Evolutionary conservation across 1,284 basidiomycete genomes (phyloP), one percentile per base, ranked within the genome.

Genomic region (Neolentinus lepideus): DNA sequence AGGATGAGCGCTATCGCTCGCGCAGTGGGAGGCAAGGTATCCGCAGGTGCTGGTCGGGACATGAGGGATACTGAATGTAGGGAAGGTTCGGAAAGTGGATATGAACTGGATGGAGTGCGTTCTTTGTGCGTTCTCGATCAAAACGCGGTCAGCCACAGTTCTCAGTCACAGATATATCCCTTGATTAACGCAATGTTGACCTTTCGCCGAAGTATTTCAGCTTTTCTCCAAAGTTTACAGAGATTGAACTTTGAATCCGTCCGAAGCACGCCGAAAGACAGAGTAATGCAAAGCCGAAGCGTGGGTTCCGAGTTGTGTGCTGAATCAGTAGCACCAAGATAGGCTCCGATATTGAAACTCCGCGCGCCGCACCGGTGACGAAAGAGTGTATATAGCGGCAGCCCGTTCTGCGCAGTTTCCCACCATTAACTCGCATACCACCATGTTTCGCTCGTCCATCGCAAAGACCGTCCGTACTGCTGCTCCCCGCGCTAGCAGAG

Each of bases 1-100:
- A 98, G 81, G 31, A 99, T 83, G 33, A 99, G 81, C 0, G 96
- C 93, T 53, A 98, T 94, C 27, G 95, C 82, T 27, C 95, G 83
- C 10, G 94, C 95, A 59, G 95, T 94, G 33, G 92, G 83, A 11
- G 96, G 96, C 60, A 91, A 77, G 22, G 80, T 82, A 57, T 90
- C 87, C 27, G 80, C 76, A n/a, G 70, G 61, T 10, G 61, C 58
- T 47, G 77, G 69, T 61, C 85, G 83, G 38, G 85, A 88, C 84
- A 88, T 87, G 25, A 19, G 45, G 12, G 46, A 47, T 27, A 45
- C 25, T 29, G 54, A 45, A 46, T 24, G 16, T 21, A 43, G 38
- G 16, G n/a, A 43, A 43, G 38, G 12, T 43, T 36, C 52, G 35
- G 52, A 53, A 14, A 22, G 22, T n/a, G 16, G 19, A 27, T 43